A percentile compares a stretch with the other conserved stretches of the same genome.
Conservation (phyloP, 2,329 filamentous ascomycete genomes). For the Fusarium praegraminearum region DNA sequence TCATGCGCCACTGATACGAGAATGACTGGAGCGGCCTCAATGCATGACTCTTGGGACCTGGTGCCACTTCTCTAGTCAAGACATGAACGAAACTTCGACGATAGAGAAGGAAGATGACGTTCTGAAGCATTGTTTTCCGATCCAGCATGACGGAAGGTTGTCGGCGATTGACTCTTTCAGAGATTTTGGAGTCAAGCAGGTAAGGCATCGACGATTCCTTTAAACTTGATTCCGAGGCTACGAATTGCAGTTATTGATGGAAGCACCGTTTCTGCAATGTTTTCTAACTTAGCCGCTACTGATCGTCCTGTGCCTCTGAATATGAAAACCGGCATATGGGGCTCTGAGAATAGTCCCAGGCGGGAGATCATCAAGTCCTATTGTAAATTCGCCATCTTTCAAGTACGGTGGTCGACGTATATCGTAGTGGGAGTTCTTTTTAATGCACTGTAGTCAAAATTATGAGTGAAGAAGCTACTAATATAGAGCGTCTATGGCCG, state of each 20-base stretch:
- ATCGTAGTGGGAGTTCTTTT: conserved; percentile 37
- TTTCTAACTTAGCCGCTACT: conserved; percentile 17
- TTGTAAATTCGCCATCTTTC: neutral
- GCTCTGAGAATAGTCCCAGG: conserved; percentile 1
- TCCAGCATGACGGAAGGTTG: conserved; percentile 11
- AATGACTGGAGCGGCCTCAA: conserved; percentile 30
- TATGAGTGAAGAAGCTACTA: conserved; percentile 39
- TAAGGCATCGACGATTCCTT: neutral
- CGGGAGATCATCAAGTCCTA: neutral
- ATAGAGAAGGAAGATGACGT: conserved; percentile 21
- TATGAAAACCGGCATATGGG: conserved; percentile 12
- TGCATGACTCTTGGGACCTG: conserved; percentile 9
- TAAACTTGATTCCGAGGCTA: neutral
- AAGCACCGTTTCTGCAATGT: conserved; percentile 11
- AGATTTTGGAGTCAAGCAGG: conserved; percentile 13
- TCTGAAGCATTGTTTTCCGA: conserved; percentile 16
- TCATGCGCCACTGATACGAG: conserved; percentile 33
- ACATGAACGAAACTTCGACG: conserved; percentile 7
- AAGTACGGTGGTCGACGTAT: conserved; percentile 19
- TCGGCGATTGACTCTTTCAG: conserved; percentile 16
- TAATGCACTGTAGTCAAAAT: conserved; percentile 35
- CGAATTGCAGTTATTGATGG: neutral
- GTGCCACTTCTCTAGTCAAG: neutral
- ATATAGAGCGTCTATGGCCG: conserved; percentile 33
- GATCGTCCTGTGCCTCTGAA: conserved; percentile 16